These are phyloP conservation scores for Talaromyces albobiverticillius DNA, from an alignment of 2,329 filamentous ascomycete genomes.

Conservation along the genomic window DNA sequence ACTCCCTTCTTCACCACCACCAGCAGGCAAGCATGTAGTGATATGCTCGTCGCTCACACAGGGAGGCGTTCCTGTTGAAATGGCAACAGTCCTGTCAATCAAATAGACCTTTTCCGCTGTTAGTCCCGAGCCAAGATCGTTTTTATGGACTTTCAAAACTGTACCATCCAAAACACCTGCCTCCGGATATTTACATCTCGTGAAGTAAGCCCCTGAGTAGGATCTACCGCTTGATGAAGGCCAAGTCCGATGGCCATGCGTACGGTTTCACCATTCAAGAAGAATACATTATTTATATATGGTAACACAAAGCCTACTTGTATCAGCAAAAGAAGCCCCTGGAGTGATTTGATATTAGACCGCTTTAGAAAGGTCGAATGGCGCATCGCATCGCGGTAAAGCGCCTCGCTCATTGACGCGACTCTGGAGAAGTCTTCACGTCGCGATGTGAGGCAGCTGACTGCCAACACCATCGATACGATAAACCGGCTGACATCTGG, in stretches of 20 bases:
- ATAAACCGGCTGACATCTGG: conserved; percentile 3
- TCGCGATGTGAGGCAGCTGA: conserved; percentile 6
- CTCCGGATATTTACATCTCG: background rate
- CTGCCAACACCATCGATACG: conserved; percentile 6
- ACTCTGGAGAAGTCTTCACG: conserved; percentile 6
- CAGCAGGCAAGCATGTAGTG: conserved; percentile 2
- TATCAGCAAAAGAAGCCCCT: conserved; percentile 6
- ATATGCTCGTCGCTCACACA: conserved; percentile 9
- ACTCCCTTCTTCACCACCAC: background rate
- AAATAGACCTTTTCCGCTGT: conserved; percentile 8
- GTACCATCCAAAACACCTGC: conserved; percentile 6
- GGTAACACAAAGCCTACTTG: conserved; percentile 4
- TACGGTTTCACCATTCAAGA: conserved; percentile 3
- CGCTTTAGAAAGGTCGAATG: conserved; percentile 6
- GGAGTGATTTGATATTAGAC: conserved; percentile 3
- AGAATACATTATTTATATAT: conserved; percentile 6
- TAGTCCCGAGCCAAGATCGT: background rate
- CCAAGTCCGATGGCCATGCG: conserved; percentile 6
- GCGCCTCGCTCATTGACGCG: conserved; percentile 6
- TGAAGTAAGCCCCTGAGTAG: conserved; percentile 1
- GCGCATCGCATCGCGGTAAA: conserved; percentile 9
- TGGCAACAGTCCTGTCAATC: conserved; percentile 6
- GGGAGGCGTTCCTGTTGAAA: conserved; percentile 4
- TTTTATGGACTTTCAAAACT: conserved; percentile 4
- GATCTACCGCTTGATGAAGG: conserved; percentile 5